Evolutionary conservation across 202 grass and related monocot species (phyloP).

Genomic region (Thinopyrum obtusiflorum): DNA sequence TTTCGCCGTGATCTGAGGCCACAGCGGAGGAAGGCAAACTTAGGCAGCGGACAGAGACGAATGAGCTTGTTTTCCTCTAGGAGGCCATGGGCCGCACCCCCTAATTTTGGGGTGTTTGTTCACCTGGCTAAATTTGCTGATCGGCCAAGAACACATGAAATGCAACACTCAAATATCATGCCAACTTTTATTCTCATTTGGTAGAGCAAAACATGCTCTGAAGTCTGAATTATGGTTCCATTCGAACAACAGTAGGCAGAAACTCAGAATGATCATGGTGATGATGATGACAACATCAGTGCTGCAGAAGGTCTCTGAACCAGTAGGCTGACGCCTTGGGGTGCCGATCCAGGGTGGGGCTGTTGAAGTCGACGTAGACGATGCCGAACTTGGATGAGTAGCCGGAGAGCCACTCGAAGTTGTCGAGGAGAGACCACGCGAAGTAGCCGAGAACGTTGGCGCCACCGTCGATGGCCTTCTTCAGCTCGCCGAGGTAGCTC

Average conservation of each 20-base stretch:
- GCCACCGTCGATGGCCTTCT: conserved; percentile 60
- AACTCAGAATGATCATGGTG: neutral
- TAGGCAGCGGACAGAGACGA: conserved; percentile 24
- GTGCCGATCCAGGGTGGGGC: conserved; percentile 39
- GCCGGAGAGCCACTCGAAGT: conserved; percentile 72
- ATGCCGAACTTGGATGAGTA: conserved; percentile 73
- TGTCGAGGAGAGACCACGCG: conserved; percentile 86
- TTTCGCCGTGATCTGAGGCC: neutral
- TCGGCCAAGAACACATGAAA: neutral
- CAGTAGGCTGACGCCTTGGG: conserved; percentile 77
- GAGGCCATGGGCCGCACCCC: neutral
- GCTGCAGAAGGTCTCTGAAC: conserved; percentile 63
- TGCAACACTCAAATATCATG: neutral
- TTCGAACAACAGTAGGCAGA: neutral
- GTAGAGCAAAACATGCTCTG: neutral
- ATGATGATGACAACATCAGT: neutral
- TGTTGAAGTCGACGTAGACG: conserved; percentile 68
- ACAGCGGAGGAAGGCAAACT: conserved; percentile 32
- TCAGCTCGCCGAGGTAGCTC: conserved; percentile 56
- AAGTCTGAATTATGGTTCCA: neutral
- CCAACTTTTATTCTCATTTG: conserved; percentile 6
- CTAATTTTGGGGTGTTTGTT: conserved; percentile 26
- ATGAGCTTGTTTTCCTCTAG: conserved; percentile 18
- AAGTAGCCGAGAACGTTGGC: conserved; percentile 70
- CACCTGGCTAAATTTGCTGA: neutral